phyloP scores from a whole-genome alignment of 495 filamentous ascomycete genomes.

The Penicillium psychrofluorescens region DNA sequence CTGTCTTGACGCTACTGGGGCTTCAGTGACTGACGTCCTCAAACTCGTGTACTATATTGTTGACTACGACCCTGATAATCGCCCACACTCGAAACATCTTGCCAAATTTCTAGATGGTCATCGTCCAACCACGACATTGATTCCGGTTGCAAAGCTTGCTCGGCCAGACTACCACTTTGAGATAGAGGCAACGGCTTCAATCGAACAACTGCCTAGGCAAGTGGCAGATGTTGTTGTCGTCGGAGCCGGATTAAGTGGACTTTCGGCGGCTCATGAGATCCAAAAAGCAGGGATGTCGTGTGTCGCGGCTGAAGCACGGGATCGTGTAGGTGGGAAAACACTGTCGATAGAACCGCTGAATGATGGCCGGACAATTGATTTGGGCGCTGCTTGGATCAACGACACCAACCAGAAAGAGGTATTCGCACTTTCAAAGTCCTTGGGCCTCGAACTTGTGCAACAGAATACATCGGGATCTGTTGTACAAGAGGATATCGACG shows the following conservation, averaged over 20 bases:
- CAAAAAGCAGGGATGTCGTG: conserved; percentile 31
- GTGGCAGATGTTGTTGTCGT: conserved; percentile 36
- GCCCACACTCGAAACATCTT: conserved; percentile 14
- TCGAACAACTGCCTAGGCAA: no score
- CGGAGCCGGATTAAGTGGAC: conserved; percentile 44
- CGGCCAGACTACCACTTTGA: conserved; percentile 24
- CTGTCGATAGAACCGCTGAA: conserved; percentile 13
- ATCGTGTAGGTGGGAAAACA: conserved; percentile 46
- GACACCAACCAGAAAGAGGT: conserved; percentile 39
- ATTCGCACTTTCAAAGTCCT: conserved; percentile 22
- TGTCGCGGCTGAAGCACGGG: conserved; percentile 40
- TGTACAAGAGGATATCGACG: not conserved
- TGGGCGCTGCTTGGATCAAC: conserved; percentile 50
- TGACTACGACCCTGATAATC: conserved; percentile 17
- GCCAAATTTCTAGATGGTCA: conserved; percentile 21
- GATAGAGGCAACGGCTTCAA: conserved; percentile 18
- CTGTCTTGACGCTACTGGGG: conserved; percentile 8
- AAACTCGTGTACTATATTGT: conserved; percentile 30
- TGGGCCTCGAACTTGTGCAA: conserved; percentile 30
- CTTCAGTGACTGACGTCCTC: conserved; percentile 15
- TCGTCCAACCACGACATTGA: conserved; percentile 21
- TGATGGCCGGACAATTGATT: conserved; percentile 25
- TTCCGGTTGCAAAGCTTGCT: conserved; percentile 25
- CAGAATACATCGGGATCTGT: conserved; percentile 24
- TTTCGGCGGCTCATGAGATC: conserved; percentile 36